phyloP scores from a whole-genome alignment of 1,284 basidiomycete genomes.

The Rhodotorula sp. region DNA sequence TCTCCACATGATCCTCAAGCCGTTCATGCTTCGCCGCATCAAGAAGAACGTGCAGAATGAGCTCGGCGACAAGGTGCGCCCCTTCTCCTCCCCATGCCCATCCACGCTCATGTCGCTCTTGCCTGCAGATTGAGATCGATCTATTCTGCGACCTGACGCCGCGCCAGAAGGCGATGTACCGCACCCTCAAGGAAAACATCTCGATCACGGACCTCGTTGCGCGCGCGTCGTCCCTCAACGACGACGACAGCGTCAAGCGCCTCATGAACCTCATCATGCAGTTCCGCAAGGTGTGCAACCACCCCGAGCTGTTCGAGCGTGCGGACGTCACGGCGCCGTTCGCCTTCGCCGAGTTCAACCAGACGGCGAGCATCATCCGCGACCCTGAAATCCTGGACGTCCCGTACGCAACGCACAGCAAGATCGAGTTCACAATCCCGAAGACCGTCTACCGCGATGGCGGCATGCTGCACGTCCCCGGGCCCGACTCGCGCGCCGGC shows the following conservation, averaged over 20 bases:
- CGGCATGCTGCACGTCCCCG: conserved; percentile 70
- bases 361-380: conserved; percentile 72
- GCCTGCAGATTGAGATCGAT: conserved; percentile 85
- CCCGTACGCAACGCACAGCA: conserved; percentile 79
- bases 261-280: conserved; percentile 99
- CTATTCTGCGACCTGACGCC: conserved; percentile 93
- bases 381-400: conserved; percentile 82
- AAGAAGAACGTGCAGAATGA: conserved; percentile 99
- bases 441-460: conserved; percentile 76
- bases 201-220: conserved; percentile 93
- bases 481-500: conserved; percentile 60
- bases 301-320: conserved; percentile 96
- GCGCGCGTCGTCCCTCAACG: conserved; percentile 78
- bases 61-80: conserved; percentile 89
- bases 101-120: conserved; percentile 2
- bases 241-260: conserved; percentile 86
- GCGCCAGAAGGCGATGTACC: conserved; percentile 90
- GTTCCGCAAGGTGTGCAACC: conserved; percentile 98
- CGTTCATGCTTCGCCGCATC: conserved; percentile 97
- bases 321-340: conserved; percentile 94
- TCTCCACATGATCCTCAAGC: conserved; percentile 98
- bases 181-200: conserved; percentile 84
- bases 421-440: conserved; percentile 78
- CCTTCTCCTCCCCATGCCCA: neutral
- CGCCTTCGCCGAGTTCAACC: conserved; percentile 81